Conservation (phyloP, 345 rosid genomes). For the Arabidopsis thaliana region DNA sequence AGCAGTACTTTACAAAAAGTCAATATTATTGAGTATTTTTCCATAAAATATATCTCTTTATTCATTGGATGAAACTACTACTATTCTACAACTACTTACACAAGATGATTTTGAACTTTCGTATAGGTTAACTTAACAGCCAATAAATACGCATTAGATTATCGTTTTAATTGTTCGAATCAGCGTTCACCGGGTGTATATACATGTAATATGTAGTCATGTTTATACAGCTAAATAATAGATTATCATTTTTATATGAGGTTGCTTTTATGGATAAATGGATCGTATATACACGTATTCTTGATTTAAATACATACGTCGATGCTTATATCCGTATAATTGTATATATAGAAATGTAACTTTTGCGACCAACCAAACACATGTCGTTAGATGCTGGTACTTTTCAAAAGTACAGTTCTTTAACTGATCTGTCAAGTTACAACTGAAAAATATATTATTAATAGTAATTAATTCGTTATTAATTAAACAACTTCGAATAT, state of each 20-base stretch:
- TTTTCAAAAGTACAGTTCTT: constrained; percentile 39
- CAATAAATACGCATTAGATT: background rate
- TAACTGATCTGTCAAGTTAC: constrained; percentile 38
- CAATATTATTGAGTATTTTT: background rate
- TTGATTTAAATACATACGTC: constrained; percentile 3
- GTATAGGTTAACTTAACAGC: constrained; percentile 9
- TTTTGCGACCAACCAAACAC: constrained; percentile 43
- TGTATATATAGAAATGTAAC: constrained; percentile 16
- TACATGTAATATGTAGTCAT: constrained; percentile 5
- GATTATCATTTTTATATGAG: background rate
- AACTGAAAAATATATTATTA: constrained; percentile 23
- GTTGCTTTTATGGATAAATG: constrained; percentile 13
- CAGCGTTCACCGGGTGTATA: constrained; percentile 11
- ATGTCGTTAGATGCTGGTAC: constrained; percentile 39
- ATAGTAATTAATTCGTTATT: constrained; percentile 9
- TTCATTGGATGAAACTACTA: constrained; percentile 8
- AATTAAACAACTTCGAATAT: constrained; percentile 23
- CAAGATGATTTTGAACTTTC: constrained; percentile 20
- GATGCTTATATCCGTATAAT: background rate
- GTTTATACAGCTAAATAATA: background rate
- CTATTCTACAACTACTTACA: background rate
- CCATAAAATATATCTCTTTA: background rate
- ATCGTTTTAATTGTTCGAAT: constrained; percentile 14
- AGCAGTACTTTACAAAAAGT: background rate
- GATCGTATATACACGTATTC: constrained; percentile 14